These are phyloP conservation scores for Sisymbrium irio DNA, from an alignment of 345 rosid species.

Conservation along the genomic window DNA sequence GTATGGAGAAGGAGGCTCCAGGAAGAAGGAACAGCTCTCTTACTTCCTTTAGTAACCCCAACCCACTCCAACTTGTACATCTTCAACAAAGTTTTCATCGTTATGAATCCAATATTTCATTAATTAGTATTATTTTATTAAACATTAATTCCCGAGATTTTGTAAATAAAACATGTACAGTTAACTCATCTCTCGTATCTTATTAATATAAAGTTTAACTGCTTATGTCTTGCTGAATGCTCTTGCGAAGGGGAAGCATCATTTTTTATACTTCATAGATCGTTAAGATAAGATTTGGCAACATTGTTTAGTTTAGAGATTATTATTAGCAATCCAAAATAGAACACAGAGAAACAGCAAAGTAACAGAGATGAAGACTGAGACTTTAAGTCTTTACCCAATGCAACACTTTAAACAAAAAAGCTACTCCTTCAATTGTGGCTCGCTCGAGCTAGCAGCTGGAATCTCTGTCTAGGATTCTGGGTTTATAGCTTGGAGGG, in stretches of 20 bases:
- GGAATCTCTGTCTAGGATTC: constrained; percentile 27
- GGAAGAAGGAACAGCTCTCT: constrained; percentile 81
- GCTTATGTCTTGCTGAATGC: constrained; percentile 1
- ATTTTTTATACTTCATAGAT: neutral
- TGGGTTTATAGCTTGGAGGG: constrained; percentile 38
- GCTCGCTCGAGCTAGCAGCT: constrained; percentile 37
- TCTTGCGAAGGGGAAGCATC: neutral
- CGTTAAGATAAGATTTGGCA: neutral
- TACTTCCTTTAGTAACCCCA: constrained; percentile 63
- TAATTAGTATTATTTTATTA: constrained; percentile 13
- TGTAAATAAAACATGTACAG: constrained; percentile 30
- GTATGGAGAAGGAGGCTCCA: constrained; percentile 93
- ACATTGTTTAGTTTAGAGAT: neutral
- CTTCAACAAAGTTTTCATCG: neutral
- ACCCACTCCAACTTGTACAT: neutral
- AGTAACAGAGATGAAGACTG: neutral
- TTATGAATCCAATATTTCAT: neutral
- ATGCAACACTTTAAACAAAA: neutral
- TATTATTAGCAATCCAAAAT: neutral
- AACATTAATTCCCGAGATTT: neutral
- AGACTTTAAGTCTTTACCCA: neutral
- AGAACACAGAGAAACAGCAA: neutral
- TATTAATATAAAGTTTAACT: neutral
- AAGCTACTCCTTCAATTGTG: constrained; percentile 42
- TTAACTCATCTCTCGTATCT: constrained; percentile 9